Evolutionary conservation across 768 basidiomycete genomes (phyloP).

Genomic region (Wakefieldia striispora): DNA sequence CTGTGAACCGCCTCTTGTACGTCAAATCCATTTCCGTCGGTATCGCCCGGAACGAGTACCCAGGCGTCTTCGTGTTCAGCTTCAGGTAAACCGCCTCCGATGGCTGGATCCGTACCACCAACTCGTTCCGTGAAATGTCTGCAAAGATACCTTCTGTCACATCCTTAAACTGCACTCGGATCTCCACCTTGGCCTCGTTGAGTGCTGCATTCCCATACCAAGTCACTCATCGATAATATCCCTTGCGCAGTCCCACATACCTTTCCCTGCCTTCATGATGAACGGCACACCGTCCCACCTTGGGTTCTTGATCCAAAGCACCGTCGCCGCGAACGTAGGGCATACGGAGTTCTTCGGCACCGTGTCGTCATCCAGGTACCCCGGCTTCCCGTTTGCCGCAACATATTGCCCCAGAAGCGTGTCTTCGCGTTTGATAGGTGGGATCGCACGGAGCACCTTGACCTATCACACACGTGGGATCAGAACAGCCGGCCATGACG

Average conservation of each 20-base stretch:
- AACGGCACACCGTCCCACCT: conserved; percentile 99
- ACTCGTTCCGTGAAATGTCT: conserved; percentile 93
- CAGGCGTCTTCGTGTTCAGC: conserved; percentile 93
- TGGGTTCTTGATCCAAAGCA: conserved; percentile 90
- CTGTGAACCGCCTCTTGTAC: conserved; percentile 92
- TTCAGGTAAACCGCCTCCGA: conserved; percentile 97
- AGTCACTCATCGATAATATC: conserved; percentile 13
- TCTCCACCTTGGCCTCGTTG: conserved; percentile 98
- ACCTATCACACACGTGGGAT: conserved; percentile 51
- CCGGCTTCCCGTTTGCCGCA: conserved; percentile 86
- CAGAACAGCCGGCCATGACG: conserved; percentile 11
- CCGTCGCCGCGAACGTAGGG: conserved; percentile 91
- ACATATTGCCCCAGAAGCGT: conserved; percentile 95
- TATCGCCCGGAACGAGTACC: conserved; percentile 83
- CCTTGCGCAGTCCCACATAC: conserved; percentile 40
- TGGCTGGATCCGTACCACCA: conserved; percentile 96
- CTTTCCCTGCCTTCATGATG: conserved; percentile 98
- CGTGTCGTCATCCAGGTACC: conserved; percentile 96
- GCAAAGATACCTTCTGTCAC: conserved; percentile 96
- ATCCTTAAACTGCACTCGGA: conserved; percentile 97
- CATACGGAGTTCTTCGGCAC: conserved; percentile 90
- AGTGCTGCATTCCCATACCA: conserved; percentile 53
- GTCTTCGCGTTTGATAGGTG: conserved; percentile 73
- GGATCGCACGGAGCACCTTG: conserved; percentile 91
- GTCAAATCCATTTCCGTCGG: conserved; percentile 98